phyloP scores from a whole-genome alignment of 2,329 filamentous ascomycete genomes.

The Aureobasidium leucospermi region DNA sequence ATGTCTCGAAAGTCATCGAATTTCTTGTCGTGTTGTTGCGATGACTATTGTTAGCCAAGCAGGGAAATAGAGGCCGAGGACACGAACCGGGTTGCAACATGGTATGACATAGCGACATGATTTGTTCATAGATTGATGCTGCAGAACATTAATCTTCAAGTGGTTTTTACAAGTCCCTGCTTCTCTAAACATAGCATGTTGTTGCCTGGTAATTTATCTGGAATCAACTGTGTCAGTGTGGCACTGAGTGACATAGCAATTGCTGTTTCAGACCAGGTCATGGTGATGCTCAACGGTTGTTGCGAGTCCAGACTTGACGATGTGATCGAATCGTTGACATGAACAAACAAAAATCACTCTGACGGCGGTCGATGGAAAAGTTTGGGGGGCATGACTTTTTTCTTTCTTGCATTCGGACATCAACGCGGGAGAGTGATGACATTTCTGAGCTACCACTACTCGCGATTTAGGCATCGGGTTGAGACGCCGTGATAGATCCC shows the following conservation, averaged over 20 bases:
- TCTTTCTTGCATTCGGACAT: conserved; percentile 13
- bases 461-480: conserved; percentile 12
- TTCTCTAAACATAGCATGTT: too few relatives aligned
- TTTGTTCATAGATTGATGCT: too few relatives aligned
- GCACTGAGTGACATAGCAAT: background rate
- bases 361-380: background rate
- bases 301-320: background rate
- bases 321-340: background rate
- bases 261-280: background rate
- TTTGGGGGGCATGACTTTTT: conserved; percentile 12
- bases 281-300: background rate
- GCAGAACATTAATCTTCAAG: too few relatives aligned
- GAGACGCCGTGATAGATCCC: conserved; percentile 10
- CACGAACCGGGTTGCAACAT: background rate
- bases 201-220: too few relatives aligned
- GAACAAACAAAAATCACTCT: background rate
- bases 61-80: background rate
- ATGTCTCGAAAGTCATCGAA: background rate
- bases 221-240: too few relatives aligned
- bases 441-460: conserved; percentile 16
- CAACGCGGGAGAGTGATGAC: conserved; percentile 15
- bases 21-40: background rate
- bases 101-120: too few relatives aligned
- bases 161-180: too few relatives aligned
- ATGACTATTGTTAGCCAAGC: background rate